A percentile compares a stretch with the other conserved stretches of the same genome.
These are phyloP conservation scores for Pezicula radicicola DNA, from an alignment of 2,329 filamentous ascomycete species.

Conservation along the genomic window DNA sequence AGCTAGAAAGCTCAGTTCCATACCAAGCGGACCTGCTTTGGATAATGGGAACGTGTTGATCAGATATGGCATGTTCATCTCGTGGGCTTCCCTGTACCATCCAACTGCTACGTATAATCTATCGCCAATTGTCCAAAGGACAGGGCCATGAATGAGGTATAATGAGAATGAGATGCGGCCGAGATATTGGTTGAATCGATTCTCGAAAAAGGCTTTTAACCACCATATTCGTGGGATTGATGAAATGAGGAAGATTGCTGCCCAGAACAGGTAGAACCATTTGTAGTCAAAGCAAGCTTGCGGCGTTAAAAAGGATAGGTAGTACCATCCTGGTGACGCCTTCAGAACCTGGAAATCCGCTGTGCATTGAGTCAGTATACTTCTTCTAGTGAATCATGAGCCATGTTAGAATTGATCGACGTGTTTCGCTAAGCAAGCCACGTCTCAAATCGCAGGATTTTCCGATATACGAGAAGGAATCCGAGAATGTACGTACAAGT, in stretches of 20 bases:
- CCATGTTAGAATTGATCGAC: no score
- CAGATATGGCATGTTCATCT: constrained; percentile 52
- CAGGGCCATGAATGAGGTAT: constrained; percentile 62
- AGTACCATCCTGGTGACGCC: constrained; percentile 45
- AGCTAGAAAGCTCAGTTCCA: constrained; percentile 57
- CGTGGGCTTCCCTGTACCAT: constrained; percentile 46
- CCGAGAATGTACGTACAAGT: constrained; percentile 19
- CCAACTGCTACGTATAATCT: constrained; percentile 61
- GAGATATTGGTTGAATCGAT: constrained; percentile 56
- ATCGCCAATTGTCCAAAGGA: constrained; percentile 58
- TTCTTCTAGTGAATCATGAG: no score
- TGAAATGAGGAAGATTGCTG: constrained; percentile 52
- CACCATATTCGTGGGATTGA: constrained; percentile 54
- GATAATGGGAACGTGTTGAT: constrained; percentile 52
- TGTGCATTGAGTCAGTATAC: no score
- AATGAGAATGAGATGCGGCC: constrained; percentile 60
- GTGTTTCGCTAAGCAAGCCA: no score
- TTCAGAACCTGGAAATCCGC: constrained; percentile 45
- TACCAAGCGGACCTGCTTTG: constrained; percentile 52
- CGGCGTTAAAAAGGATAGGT: constrained; percentile 51
- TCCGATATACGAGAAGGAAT: no score
- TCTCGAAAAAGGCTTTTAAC: constrained; percentile 58
- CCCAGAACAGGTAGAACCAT: constrained; percentile 66
- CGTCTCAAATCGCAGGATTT: no score
- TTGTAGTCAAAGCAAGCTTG: constrained; percentile 65